A percentile compares a stretch with the other conserved stretches of the same genome.
Conservation (phyloP, 2,329 filamentous ascomycete genomes). For the Exophiala mesophila region DNA sequence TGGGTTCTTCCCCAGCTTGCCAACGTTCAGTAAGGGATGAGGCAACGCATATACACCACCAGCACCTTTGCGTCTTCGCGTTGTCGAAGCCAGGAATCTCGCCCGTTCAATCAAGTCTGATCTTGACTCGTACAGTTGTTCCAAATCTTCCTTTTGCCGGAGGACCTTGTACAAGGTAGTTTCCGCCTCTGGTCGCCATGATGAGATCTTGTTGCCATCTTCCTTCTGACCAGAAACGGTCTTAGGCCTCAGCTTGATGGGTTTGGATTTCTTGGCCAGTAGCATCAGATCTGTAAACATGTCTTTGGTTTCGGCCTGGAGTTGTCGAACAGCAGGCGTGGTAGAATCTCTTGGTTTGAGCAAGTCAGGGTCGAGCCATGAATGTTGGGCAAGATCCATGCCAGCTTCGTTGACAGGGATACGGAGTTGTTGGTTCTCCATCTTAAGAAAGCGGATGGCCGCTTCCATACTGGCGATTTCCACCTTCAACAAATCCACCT, state of each 20-base stretch:
- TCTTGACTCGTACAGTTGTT: constrained; percentile 36
- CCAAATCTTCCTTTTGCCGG: constrained; percentile 42
- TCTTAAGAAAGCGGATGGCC: constrained; percentile 43
- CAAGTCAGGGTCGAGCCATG: constrained; percentile 38
- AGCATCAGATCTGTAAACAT: constrained; percentile 40
- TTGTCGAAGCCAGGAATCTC: constrained; percentile 5
- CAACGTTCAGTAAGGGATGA: too few species aligned
- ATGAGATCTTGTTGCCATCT: constrained; percentile 1
- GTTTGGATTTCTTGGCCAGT: constrained; percentile 37
- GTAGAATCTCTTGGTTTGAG: constrained; percentile 12
- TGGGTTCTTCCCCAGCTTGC: constrained; percentile 5
- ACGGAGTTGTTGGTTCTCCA: constrained; percentile 38
- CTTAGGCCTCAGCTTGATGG: constrained; percentile 34
- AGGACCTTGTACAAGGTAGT: constrained; percentile 41
- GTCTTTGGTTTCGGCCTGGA: constrained; percentile 39
- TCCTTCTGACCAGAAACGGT: background rate
- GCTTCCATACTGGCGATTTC: constrained; percentile 42
- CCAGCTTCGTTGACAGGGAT: constrained; percentile 16
- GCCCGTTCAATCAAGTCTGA: constrained; percentile 17
- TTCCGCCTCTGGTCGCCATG: constrained; percentile 40
- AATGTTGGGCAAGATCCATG: constrained; percentile 31
- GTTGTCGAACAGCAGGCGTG: constrained; percentile 26
- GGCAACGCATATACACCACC: background rate
- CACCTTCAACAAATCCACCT: constrained; percentile 24
- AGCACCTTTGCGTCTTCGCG: background rate